Evolutionary conservation across 2,329 filamentous ascomycete genomes (phyloP), one percentile per base, ranked within the genome.

Genomic region (Macroventuria anomochaeta): DNA sequence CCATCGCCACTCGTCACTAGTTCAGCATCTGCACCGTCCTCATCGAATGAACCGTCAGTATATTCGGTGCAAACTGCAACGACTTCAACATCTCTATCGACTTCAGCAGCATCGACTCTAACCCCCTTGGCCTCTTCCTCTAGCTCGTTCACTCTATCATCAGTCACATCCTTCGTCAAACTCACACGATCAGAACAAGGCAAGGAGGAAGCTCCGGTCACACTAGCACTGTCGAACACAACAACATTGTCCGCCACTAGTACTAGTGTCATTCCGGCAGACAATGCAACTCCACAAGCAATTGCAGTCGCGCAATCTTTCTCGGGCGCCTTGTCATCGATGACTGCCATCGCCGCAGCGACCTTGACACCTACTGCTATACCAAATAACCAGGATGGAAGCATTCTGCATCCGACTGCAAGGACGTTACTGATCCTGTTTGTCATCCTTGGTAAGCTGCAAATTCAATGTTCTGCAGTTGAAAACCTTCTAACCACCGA

Each of bases 391-490:
- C 28, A 39, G n/a, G 38, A 21, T 23, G 44, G 40, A 11, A 32
- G 39, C 10, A 31, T 28, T 2, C 21, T 54, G n/a, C 26, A 54
- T 26, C 51, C 51, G 0, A 49, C 28, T 8, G 41, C 46, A 29
- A 38, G 51, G 17, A 54, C 34, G 2, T 7, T 54, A 12, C 29
- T 54, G 3, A 49, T 49, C 3, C 1, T 54, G 2, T 49, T 54
- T 12, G 40, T 46, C 12, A 36, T 54, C 5, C 44, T 54, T n/a
- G 51, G 51, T 54, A 31, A 36, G 29, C 12, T n/a, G n/a, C n/a
- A n/a, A n/a, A n/a, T n/a, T n/a, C n/a, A n/a, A n/a, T n/a, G n/a
- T n/a, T n/a, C n/a, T n/a, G n/a, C n/a, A n/a, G n/a, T n/a, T n/a
- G n/a, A n/a, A n/a, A n/a, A n/a, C n/a, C n/a, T n/a, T n/a, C n/a